Percentiles rank a stretch among this genome's conserved stretches.
These are phyloP conservation scores for Coemansia sp. DNA, from an alignment of 192 early-diverging fungal genomes.

Conservation along the genomic window DNA sequence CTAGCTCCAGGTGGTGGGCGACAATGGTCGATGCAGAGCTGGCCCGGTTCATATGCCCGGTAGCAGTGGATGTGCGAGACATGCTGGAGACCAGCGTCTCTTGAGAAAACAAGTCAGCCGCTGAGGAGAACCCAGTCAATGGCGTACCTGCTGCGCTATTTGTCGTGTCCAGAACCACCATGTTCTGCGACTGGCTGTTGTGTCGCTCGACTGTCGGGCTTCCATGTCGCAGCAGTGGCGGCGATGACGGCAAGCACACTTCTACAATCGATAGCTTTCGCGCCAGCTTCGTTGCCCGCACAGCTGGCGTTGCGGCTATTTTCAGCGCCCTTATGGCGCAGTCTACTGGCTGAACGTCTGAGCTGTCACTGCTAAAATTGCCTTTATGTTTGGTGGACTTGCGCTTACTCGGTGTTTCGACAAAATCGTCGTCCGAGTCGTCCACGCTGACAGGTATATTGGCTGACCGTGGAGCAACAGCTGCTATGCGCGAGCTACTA, in stretches of 20 bases:
- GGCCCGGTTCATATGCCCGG: neutral
- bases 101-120: neutral
- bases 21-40: conserved; percentile 14
- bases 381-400: neutral
- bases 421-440: conserved; percentile 29
- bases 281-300: neutral
- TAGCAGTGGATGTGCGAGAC: neutral
- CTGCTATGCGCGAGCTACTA: neutral
- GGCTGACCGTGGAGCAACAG: neutral
- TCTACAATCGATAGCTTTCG: neutral
- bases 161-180: neutral
- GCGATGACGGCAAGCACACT: conserved; percentile 36
- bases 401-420: conserved; percentile 7
- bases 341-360: neutral
- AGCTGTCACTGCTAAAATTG: neutral
- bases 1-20: neutral
- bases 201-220: conserved; percentile 43
- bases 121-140: neutral
- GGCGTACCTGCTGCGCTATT: neutral
- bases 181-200: conserved; percentile 1
- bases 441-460: neutral
- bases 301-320: neutral
- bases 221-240: conserved; percentile 31
- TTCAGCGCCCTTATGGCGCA: neutral
- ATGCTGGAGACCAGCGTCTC: conserved; percentile 5